Base-by-base conservation (phyloP, 352 stramenopile species). In the Globisporangium heterothallicum region DNA sequence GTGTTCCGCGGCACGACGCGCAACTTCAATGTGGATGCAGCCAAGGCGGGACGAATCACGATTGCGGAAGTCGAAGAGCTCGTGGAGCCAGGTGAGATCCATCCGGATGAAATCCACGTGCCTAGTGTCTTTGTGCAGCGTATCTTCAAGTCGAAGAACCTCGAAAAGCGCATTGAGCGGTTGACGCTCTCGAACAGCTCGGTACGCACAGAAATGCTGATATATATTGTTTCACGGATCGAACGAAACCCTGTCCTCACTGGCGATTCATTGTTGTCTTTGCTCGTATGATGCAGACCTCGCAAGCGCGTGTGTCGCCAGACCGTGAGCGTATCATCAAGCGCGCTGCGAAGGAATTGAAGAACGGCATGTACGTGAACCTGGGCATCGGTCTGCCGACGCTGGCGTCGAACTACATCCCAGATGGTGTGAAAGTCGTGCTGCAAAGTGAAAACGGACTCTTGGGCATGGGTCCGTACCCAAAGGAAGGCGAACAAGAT, bases 341-440 rank as follows among this genome's bases (percentile, higher is more conserved):
- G 61, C 89, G 95, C 25, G 93, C 93, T 18, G 81, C 81, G 13
- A 88, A 90, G 59, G 81, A 92, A 52, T 61, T 92, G 10, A 66
- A 96, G 59, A 69, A 98, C 70, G 96, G 95, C 21, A 98, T 98
- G 91, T 98, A 98, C 67, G 95, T 98, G 30, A 99, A 99, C 68
- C 60, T 99, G 24, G 96, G 96, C 36, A 99, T 99, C 59, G 91
- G 93, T 2, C 73, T 99, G 42, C 96, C 96, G 14, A 98, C 95
- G 12, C 71, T 99, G 56, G 89, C 89, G 26, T 92, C 82, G 58
- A 98, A 98, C 63, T 98, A 97, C 65, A 75, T 99, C 16, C 95
- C 95, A 2, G 60, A 92, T 21, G 89, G 86, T 61, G 86, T 98
- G 42, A 87, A 95, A 36, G 96, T 99, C 49, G 86, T 97, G 62